Evolutionary conservation across 306 rosid species (phyloP), one percentile per base, ranked within the genome.

Genomic region (Coriaria nepalensis): DNA sequence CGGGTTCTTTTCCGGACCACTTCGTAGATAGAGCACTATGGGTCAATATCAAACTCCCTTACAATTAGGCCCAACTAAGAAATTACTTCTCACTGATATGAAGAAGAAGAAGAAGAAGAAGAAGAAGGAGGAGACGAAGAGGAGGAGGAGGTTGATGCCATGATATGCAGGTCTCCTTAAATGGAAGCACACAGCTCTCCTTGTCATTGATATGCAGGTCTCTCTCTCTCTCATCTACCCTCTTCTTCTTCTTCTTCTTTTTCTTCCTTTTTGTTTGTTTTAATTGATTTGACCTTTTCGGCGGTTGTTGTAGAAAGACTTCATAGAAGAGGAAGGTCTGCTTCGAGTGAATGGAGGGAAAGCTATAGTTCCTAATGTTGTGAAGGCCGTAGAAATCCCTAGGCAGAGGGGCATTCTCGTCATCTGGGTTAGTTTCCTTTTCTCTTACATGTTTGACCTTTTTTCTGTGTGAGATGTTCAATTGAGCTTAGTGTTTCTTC

Each of bases 161-260:
- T 85, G 95, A 79, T 62, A 78, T 84, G 93, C 95, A 84, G 93
- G 97, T 72, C 35, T 59, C 15, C n/a, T n/a, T 38, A 41, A 57
- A 42, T 66, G 67, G 73, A 53, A 61, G 37, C 70, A 42, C 52
- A 63, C 84, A 4, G 87, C 95, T 62, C 74, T 88, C 36, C 84
- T 88, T 33, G 84, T 88, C 11, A 77, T 90, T 13, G 93, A 79
- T 62, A 78, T 84, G 93, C 95, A 84, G 93, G 97, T 72, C 35
- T 59, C 15, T 52, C 59, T 46, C 6, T 43, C 36, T 36, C 33
- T 20, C 35, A 53, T 29, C 45, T 37, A 6, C 11, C 4, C 43
- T 29, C 13, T 38, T 35, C 29, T 11, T 20, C 29, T 12, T 10
- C 20, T 9, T 36, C 5, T 13, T 35, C 12, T 12, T 10, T 34